phyloP scores from a whole-genome alignment of 768 basidiomycete species.

The Kwoniella pini region DNA sequence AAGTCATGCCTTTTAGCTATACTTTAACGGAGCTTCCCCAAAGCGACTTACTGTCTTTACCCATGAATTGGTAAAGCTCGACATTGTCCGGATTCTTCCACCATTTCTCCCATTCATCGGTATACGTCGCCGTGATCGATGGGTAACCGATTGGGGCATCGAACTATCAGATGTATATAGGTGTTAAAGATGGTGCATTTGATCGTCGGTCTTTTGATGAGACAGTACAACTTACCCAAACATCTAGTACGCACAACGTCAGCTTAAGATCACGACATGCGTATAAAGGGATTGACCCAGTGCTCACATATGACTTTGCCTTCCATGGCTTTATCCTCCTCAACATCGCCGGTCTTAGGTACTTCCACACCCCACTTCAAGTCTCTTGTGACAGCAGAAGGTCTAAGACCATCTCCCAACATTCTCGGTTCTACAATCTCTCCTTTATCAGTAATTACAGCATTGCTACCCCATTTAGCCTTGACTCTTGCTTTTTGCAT shows the following conservation, averaged over 20 bases:
- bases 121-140: slow-evolving; percentile 95
- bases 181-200: too few species aligned
- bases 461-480: slow-evolving; percentile 91
- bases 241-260: slow-evolving; percentile 61
- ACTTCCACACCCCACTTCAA: slow-evolving; percentile 95
- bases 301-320: slow-evolving; percentile 94
- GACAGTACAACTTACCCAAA: slow-evolving; percentile 70
- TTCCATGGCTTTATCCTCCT: slow-evolving; percentile 79
- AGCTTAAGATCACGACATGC: slow-evolving; percentile 10
- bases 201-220: too few species aligned
- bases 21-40: not conserved
- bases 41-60: slow-evolving; percentile 72
- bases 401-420: slow-evolving; percentile 73
- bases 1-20: slow-evolving; percentile 1
- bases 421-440: slow-evolving; percentile 86
- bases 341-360: slow-evolving; percentile 65
- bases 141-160: slow-evolving; percentile 96
- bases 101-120: slow-evolving; percentile 92
- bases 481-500: slow-evolving; percentile 73
- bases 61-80: slow-evolving; percentile 97
- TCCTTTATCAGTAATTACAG: slow-evolving; percentile 83
- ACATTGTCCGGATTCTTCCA: slow-evolving; percentile 92
- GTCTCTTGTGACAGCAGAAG: slow-evolving; percentile 90
- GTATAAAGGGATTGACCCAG: slow-evolving; percentile 11
- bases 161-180: slow-evolving; percentile 61